Evolutionary conservation across 2,329 filamentous ascomycete species (phyloP), one percentile per base, ranked within the genome.

Genomic region (Monosporascus sp.): DNA sequence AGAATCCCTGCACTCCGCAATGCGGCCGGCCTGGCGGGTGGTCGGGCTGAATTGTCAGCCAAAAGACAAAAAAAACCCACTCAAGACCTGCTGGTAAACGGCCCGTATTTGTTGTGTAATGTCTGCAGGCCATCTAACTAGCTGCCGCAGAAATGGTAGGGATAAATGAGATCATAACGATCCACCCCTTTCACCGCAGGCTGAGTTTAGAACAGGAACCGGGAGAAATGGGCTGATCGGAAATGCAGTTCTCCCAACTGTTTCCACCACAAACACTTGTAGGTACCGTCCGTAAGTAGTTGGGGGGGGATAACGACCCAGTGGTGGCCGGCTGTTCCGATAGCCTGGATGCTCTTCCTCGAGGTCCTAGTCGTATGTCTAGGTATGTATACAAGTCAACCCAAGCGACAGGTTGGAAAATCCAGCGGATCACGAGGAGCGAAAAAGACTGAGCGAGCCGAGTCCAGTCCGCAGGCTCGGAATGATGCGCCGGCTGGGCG

Each of bases 31-130:
- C 37, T 26, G 20, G 24, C 36, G 50, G 22, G 22, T 53, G 52
- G 54, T 52, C 55, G 50, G 51, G 47, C 36, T 51, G n/a, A 48
- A 50, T 24, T 44, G 52, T 31, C 58, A 57, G 54, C 53, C 58
- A 60, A 56, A 56, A 56, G 56, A 58, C 54, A 51, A 54, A 56
- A 50, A 46, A 50, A 37, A 22, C 3, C 43, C 43, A 51, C 48
- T 46, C 43, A 22, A 44, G 22, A 45, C 50, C 56, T 56, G 50
- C 45, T 59, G 54, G 56, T 60, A 59, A 58, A 53, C 57, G 57
- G 57, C 34, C 57, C 57, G 59, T 55, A 60, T 57, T 54, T 36
- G 31, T 11, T 14, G 54, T 52, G 53, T 43, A 50, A 49, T 11
- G 56, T 48, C 54, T 58, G 56, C 57, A 51, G 51, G 49, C 57